Base-by-base conservation (phyloP, 169 alveolate genomes). In the Babesia divergens region DNA sequence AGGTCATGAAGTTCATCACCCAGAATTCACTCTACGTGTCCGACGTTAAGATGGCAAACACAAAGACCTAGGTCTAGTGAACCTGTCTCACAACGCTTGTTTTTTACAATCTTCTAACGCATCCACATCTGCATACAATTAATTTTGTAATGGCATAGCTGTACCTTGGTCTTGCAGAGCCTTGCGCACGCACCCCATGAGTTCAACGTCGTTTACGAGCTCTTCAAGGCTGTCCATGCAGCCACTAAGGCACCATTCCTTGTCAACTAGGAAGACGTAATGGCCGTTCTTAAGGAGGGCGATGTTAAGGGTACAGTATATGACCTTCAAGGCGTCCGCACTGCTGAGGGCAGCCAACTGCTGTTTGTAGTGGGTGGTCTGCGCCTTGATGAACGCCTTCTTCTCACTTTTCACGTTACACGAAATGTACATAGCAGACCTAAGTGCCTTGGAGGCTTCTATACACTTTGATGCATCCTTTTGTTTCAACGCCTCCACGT, bases 191-290 rank as follows among this genome's bases (percentile, higher is more conserved):
- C 40, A 32, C 24, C 35, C 46, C 40, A 62, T 31, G 3, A 62
- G 40, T 1, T 9, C 56, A 1, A 18, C 47, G 18, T 62, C 59
- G 54, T 43, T 43, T n/a, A 62, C 47, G 40, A 62, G 59, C 49
- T 47, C 59, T 20, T 43, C 51, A 34, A 62, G 47, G 47, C 60
- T 44, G 32, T 62, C 72, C 13, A 62, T 29, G 72, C 72, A 62
- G 20, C 72, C 86, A 16, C 51, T 49, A n/a, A 77, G 20, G 38
- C 82, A 65, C 88, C 83, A 80, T 24, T 49, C 71, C 66, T 80
- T 68, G 31, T 69, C 88, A 28, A 51, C 59, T 40, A 70, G n/a
- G 56, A 46, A 70, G 31, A 65, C 42, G 56, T 80, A 70, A 52
- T 70, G 84, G 22, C 70, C 70, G 26, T 44, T 29, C 38, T 51